Conservation (phyloP, 495 filamentous ascomycete species). For the Penicillium coprophilum region DNA sequence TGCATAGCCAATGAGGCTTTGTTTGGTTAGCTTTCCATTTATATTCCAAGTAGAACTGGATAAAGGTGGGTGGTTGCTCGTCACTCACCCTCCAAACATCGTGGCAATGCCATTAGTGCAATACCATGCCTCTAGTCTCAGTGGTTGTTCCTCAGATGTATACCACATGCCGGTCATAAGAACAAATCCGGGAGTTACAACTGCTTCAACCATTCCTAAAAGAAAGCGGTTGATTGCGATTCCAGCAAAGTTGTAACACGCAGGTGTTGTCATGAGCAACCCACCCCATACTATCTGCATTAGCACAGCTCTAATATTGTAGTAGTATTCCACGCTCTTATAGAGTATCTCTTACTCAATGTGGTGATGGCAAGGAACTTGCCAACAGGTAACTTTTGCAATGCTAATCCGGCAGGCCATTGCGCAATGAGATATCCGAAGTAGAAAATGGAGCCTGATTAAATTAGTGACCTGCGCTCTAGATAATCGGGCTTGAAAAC, state of each 20-base stretch:
- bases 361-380: slow-evolving; percentile 48
- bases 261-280: slow-evolving; percentile 42
- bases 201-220: slow-evolving; percentile 54
- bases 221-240: slow-evolving; percentile 50
- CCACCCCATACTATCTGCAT: slow-evolving; percentile 37
- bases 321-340: neutral
- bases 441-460: slow-evolving; percentile 52
- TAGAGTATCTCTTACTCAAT: slow-evolving; percentile 22
- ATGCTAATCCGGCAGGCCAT: slow-evolving; percentile 50
- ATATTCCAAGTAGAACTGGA: neutral
- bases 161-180: slow-evolving; percentile 61
- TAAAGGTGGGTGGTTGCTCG: neutral
- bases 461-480: neutral
- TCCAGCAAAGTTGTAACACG: slow-evolving; percentile 43
- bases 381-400: slow-evolving; percentile 55
- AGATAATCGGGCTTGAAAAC: neutral
- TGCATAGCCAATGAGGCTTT: slow-evolving; percentile 54
- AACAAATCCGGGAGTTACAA: slow-evolving; percentile 57
- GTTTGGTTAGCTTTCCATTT: neutral
- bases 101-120: slow-evolving; percentile 56
- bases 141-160: slow-evolving; percentile 50
- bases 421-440: slow-evolving; percentile 55
- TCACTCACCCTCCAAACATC: slow-evolving; percentile 51
- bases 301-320: neutral
- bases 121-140: slow-evolving; percentile 55